Base-by-base conservation (phyloP, 1,284 basidiomycete species). In the Sanghuangporus sanghuang region DNA sequence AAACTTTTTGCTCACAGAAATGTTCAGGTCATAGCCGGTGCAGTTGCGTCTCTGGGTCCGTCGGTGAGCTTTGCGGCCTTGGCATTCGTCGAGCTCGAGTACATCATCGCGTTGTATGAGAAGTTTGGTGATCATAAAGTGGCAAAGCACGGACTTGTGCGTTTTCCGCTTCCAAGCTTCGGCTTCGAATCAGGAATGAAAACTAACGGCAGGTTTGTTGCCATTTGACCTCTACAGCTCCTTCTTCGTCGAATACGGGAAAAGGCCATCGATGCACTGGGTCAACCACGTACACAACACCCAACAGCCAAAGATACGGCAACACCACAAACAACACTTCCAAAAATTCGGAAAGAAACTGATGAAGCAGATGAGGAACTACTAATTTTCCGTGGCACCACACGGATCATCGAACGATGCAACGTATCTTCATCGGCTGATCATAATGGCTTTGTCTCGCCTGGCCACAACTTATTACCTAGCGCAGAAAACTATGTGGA, bases 21-120 rank as follows among this genome's bases (percentile, higher is more conserved):
- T 21, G 21, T 36, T 42, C 42, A 66, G 64, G 48, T 66, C 46
- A 65, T 69, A 54, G 57, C 68, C 1, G 68, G 67, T 18, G 65
- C 68, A 3, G 64, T 69, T 23, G 67, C 64, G n/a, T 59, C 60
- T 2, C 48, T 65, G 18, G 62, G 65, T 27, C 65, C 68, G 5
- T 54, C 59, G 6, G 56, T 61, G 48, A 63, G 58, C n/a, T 59
- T 69, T 12, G 67, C 68, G 0, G 46, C 65, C 5, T 48, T 65
- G 4, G 67, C 68, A 4, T 65, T 63, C 53, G 38, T 64, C 40
- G 63, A 65, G 42, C 54, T 69, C 16, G 65, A 67, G 35, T 38
- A 35, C 32, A 54, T 44, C n/a, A 61, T 64, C 16, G 35, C 40
- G 6, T 21, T 61, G 1, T 64, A 61, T 40, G 18, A 35, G 1